phyloP scores from a whole-genome alignment of 495 filamentous ascomycete genomes.

The Aspergillus baeticus region DNA sequence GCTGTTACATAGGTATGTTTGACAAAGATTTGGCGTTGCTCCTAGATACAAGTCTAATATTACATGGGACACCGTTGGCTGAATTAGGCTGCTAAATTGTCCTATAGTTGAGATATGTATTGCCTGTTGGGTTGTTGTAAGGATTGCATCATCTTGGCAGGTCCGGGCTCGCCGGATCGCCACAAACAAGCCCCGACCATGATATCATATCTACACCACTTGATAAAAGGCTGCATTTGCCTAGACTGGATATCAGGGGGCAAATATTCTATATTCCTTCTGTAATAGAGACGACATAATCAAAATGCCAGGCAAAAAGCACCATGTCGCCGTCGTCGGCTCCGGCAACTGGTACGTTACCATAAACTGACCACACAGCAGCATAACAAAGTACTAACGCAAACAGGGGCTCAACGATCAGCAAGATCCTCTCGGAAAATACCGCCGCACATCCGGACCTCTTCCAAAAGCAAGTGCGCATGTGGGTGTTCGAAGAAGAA shows the following conservation, averaged over 20 bases:
- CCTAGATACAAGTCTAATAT: too few relatives aligned
- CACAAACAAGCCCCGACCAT: neutral
- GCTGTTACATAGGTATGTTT: too few relatives aligned
- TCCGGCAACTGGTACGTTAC: slow-evolving; percentile 82
- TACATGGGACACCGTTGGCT: too few relatives aligned
- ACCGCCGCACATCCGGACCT: slow-evolving; percentile 65
- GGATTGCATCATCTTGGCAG: slow-evolving; percentile 2
- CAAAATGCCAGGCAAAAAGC: slow-evolving; percentile 42
- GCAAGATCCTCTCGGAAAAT: slow-evolving; percentile 88
- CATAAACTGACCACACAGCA: neutral
- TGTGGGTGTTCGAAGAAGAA: slow-evolving; percentile 89
- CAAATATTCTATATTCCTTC: neutral
- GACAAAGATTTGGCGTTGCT: too few relatives aligned
- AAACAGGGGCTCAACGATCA: slow-evolving; percentile 78
- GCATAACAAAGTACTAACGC: slow-evolving; percentile 3
- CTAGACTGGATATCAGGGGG: neutral
- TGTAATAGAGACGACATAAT: neutral
- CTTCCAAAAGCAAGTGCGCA: slow-evolving; percentile 78
- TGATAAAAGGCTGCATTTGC: too few relatives aligned
- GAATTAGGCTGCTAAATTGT: too few relatives aligned
- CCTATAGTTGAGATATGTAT: too few relatives aligned
- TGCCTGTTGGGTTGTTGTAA: neutral
- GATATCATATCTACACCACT: neutral
- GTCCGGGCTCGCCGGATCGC: too few relatives aligned
- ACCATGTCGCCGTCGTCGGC: slow-evolving; percentile 84